Conservation (phyloP, 495 filamentous ascomycete genomes). For the Aspergillus homomorphus region DNA sequence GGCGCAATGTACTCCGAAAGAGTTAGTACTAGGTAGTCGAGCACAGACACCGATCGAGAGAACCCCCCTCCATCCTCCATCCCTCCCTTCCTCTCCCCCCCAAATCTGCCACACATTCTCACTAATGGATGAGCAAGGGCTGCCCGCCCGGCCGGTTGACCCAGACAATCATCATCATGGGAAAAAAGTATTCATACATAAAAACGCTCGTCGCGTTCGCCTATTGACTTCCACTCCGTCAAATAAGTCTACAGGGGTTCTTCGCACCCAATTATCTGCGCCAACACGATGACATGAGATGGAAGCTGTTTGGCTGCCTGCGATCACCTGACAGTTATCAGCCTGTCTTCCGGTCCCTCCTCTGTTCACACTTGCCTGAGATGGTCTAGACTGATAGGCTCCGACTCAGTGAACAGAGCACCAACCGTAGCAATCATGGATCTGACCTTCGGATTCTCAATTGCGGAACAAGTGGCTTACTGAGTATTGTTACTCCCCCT, state of each 20-base stretch:
- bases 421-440: not conserved
- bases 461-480: not conserved
- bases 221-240: not conserved
- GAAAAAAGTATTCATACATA: too few species aligned
- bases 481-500: not conserved
- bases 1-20: not conserved
- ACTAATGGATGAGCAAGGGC: not conserved
- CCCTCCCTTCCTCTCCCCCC: conserved; percentile 2
- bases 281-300: not conserved
- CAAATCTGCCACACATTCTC: not conserved
- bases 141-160: not conserved
- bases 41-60: not conserved
- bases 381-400: not conserved
- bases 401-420: not conserved
- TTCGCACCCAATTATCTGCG: too few species aligned
- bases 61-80: not conserved
- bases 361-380: not conserved
- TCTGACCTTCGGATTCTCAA: not conserved
- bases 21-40: not conserved
- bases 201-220: too few species aligned
- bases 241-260: too few species aligned
- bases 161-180: not conserved
- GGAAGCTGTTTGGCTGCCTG: not conserved
- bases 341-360: not conserved
- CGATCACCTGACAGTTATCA: conserved; percentile 4